Evolutionary conservation across 106 monocot species (phyloP), one percentile per base, ranked within the genome.

Genomic region (Chionographis japonica): DNA sequence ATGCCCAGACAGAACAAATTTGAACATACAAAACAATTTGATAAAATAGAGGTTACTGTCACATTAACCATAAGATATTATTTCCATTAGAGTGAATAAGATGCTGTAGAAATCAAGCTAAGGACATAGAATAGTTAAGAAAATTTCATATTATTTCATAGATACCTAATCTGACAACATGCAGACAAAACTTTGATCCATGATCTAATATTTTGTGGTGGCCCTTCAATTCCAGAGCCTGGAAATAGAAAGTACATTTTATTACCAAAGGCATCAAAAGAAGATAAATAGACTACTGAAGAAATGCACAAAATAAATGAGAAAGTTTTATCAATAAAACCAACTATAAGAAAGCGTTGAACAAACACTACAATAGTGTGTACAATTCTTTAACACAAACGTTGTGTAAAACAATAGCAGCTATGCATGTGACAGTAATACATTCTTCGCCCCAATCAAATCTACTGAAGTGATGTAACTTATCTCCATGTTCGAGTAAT

Each of bases 121-220:
- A 62, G 5, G 6, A 37, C 11, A 27, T 27, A 62, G 52, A 39
- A 61, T 62, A 54, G 8, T 12, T 5, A 39, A 39, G 17, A 20
- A 52, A 6, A 39, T 18, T 18, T 55, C n/a, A 27, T 46, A 19
- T 40, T 38, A 19, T 57, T 43, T n/a, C 12, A 13, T 39, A 15
- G n/a, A 72, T 97, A 97, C 97, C 92, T 97, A 52, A 78, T 72
- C 60, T 75, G 79, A 72, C 84, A 89, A 68, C 83, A 77, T 54
- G 86, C 72, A 18, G 89, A 77, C 41, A 85, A 40, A 70, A 92
- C 56, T 71, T 76, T 89, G 60, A 97, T 62, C 97, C 97, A 97
- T 56, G 73, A 89, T 71, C 50, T 72, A 60, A 97, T 77, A 75
- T 97, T 97, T 40, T 66, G 7, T 3, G 97, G 97, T 54, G 92